Conservation (phyloP, 306 rosid genomes). For the Senna siamea region DNA sequence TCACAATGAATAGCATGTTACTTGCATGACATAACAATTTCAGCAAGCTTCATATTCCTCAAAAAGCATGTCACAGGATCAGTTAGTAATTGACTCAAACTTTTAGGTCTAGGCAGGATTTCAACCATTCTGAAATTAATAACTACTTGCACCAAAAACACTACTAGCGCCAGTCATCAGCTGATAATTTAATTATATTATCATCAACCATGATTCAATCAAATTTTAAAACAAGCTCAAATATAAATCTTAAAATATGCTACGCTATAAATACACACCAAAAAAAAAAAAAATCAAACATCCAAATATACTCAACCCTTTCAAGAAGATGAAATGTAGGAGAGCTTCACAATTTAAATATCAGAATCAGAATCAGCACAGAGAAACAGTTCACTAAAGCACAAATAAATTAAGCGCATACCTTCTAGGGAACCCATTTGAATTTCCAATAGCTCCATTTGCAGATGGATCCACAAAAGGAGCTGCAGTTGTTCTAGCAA, state of each 20-base stretch:
- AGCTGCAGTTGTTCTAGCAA: too few relatives aligned
- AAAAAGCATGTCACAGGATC: background rate
- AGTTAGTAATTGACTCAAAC: background rate
- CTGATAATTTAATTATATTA: too few relatives aligned
- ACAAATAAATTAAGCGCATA: constrained; percentile 29
- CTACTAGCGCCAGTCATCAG: too few relatives aligned
- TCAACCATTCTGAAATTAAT: background rate
- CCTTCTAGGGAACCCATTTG: constrained; percentile 66
- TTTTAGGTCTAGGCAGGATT: background rate
- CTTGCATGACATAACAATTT: background rate
- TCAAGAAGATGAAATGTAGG: background rate
- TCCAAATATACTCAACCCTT: background rate
- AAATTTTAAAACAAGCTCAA: background rate
- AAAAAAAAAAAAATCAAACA: background rate
- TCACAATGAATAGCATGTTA: background rate
- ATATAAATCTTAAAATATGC: background rate
- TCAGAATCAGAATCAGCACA: too few relatives aligned
- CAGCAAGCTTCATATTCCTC: background rate
- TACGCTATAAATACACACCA: too few relatives aligned
- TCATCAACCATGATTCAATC: background rate
- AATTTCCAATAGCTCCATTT: too few relatives aligned
- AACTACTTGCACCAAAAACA: background rate
- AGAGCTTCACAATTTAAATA: too few relatives aligned
- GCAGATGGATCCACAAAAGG: too few relatives aligned
- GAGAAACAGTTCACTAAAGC: too few relatives aligned